Evolutionary conservation across 352 stramenopile species (phyloP), one percentile per base, ranked within the genome.

Genomic region (Blastocystis sp.): DNA sequence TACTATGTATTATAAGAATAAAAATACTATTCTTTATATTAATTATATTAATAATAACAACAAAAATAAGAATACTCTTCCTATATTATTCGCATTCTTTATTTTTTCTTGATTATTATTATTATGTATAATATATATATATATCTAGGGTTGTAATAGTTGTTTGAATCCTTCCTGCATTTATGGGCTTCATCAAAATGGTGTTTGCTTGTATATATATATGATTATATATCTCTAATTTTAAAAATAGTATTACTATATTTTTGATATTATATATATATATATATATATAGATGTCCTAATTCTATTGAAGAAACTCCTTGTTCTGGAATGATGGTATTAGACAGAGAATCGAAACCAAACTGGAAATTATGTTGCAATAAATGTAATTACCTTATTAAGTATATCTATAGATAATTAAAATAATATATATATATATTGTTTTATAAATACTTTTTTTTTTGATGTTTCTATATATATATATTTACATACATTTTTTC

Each of bases 311-410:
- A 24, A 30, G 57, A 40, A 2, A 21, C 24, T 1, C 3, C 16
- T 13, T 77, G 71, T 34, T 39, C 54, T 11, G 70, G 70, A 3
- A 75, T 67, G 18, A 66, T 77, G 46, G 70, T 76, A 3, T 47
- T 77, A 25, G 71, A 76, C 42, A 39, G 70, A 18, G 75, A 74
- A 37, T 72, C 62, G 28, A 71, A 74, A 33, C 71, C 71, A 6
- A 76, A 77, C 42, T 77, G 71, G 71, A 77, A 77, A 31, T 58
- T 76, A 44, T 67, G 67, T 9, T 76, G 71, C 47, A 77, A 76
- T 32, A 67, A 52, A 16, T 77, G 71, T 58, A 73, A 76, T 30
- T 58, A 68, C 30, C 46, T 77, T 2, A 65, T 76, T 42, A 58
- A 42, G 35, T 21, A n/a, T 13, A n/a, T n/a, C 21, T 33, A 25